phyloP scores from a whole-genome alignment of 257 asterid genomes.

The Apocynum venetum region DNA sequence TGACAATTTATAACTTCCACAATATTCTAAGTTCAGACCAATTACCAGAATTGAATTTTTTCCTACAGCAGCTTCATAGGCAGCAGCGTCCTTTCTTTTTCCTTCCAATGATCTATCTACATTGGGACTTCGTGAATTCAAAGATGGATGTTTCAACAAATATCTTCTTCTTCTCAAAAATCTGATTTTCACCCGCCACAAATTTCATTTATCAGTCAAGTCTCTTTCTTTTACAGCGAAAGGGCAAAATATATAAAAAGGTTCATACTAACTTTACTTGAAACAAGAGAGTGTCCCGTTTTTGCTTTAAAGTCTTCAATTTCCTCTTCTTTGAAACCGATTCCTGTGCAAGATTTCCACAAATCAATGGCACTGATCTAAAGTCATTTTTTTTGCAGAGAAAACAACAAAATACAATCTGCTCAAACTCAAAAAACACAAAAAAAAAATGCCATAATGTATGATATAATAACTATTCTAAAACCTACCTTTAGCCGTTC shows the following conservation, averaged over 20 bases:
- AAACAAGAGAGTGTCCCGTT: slow-evolving; percentile 4
- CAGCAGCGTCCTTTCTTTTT: neutral
- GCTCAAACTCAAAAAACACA: neutral
- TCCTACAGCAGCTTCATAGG: neutral
- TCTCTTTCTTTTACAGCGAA: no score
- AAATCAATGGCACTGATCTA: neutral
- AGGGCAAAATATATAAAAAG: neutral
- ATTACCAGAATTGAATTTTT: neutral
- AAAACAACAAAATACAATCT: neutral
- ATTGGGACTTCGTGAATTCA: neutral
- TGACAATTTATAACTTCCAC: neutral
- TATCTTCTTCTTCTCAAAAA: neutral
- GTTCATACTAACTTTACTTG: slow-evolving; percentile 10
- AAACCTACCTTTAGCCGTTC: slow-evolving; percentile 49
- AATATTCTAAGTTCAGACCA: neutral
- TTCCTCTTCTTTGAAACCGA: slow-evolving; percentile 16
- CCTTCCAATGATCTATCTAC: neutral
- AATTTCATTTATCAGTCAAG: neutral
- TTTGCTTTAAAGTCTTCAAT: slow-evolving; percentile 8
- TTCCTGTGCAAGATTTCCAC: neutral
- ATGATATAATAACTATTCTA: no score
- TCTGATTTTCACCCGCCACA: neutral
- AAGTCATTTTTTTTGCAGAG: neutral
- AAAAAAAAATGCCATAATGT: neutral
- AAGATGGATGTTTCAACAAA: neutral